Base-by-base conservation (phyloP, 1,284 basidiomycete genomes). In the Serendipita sp. region DNA sequence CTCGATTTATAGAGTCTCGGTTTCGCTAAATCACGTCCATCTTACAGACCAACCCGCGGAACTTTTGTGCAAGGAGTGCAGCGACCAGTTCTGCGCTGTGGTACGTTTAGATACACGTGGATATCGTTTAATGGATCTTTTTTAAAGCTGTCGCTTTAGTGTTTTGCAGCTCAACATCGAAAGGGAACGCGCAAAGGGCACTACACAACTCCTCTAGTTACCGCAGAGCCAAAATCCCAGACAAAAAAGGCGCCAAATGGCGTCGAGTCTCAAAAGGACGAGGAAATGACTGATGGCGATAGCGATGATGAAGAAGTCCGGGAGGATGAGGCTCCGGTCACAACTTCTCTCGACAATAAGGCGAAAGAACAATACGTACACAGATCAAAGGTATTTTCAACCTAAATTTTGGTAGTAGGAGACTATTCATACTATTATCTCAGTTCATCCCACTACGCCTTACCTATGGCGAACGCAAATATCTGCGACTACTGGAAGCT, bases 131-230 rank as follows among this genome's bases (percentile, higher is more conserved):
- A 32, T n/a, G 32, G n/a, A n/a, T 8, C 10, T 58, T 26, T 30
- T 30, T 22, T 8, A 49, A 8, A 49, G n/a, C 17, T 26, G 32
- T 58, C 8, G 10, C 4, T 58, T 8, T 58, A 58, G 53, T 91
- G 88, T 74, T 91, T 86, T 71, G 79, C 85, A 10, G 80, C 87
- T 0, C 87, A 87, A 69, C 88, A 91, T 71, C 76, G 88, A 60
- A 91, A 90, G 68, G 88, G 88, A 15, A 77, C 82, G 2, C 78
- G 88, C 58, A 88, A 84, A 72, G 71, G 71, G 49, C 88, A 91
- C 71, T 72, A 72, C 3, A 75, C 77, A n/a, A 83, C 78, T 65
- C 73, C 80, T 32, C 68, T 88, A 47, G 66, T 67, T 2, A 69
- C 66, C 32, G 65, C 68, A 26, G 65, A 65, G 22, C 63, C 65